Evolutionary conservation across 164 flowering plant species (phyloP).

Genomic region (Umbilicus rupestris): DNA sequence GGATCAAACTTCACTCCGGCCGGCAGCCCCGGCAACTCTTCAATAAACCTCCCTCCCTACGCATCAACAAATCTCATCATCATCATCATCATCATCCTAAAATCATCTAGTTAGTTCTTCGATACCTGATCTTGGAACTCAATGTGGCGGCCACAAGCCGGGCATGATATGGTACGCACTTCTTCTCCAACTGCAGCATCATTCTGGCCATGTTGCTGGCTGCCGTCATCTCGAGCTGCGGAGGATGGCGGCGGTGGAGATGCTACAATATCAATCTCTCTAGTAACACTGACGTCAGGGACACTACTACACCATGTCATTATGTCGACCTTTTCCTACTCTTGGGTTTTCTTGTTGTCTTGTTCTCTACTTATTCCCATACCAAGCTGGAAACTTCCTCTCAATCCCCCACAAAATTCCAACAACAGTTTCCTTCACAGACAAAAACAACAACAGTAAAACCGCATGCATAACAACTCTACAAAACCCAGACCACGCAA

Average conservation of each 20-base stretch:
- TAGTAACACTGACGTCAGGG: not conserved
- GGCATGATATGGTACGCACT: slow-evolving; percentile 32
- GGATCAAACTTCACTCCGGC: slow-evolving; percentile 98
- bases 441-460: not conserved
- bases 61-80: not conserved
- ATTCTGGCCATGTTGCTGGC: not conserved
- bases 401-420: not conserved
- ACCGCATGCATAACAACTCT: not conserved
- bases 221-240: not conserved
- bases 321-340: not conserved
- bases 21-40: slow-evolving; percentile 78
- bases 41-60: slow-evolving; percentile 43
- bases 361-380: not conserved
- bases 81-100: too few species aligned
- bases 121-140: slow-evolving; percentile 47
- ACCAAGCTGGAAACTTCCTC: not conserved
- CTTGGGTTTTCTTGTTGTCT: not conserved
- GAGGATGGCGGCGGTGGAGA: not conserved
- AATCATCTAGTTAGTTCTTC: too few species aligned
- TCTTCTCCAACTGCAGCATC: slow-evolving; percentile 3
- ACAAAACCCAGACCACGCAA: too few species aligned
- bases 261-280: not conserved
- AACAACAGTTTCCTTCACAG: too few species aligned
- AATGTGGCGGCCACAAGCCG: slow-evolving; percentile 62
- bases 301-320: slow-evolving; percentile 3